A percentile compares a stretch with the other conserved stretches of the same genome.
Conservation (phyloP, 768 basidiomycete species). For the Macrolepiota albuminosa region DNA sequence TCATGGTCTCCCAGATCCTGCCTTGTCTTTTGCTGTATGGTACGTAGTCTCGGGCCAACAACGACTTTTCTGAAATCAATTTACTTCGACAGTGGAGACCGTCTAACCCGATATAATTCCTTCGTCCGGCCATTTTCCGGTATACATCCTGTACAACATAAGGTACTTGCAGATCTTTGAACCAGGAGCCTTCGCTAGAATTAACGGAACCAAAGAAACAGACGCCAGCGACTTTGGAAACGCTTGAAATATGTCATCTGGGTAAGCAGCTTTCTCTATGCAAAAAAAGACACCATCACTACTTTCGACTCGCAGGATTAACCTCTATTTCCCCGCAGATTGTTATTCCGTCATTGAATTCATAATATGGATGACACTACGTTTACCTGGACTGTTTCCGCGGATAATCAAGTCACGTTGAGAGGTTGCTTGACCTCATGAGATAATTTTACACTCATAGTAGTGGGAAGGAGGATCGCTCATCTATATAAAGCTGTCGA, state of each 20-base stretch:
- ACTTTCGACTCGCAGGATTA: neutral
- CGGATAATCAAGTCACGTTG: conserved; percentile 13
- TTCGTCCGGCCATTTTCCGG: conserved; percentile 17
- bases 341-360: neutral
- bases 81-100: neutral
- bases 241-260: conserved; percentile 1
- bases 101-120: conserved; percentile 12
- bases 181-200: neutral
- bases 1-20: neutral
- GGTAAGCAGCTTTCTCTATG: neutral
- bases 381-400: neutral
- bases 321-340: conserved; percentile 12
- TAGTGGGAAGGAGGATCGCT: neutral
- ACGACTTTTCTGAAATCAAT: neutral
- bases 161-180: neutral
- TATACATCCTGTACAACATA: conserved; percentile 4
- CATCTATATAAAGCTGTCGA: conserved; percentile 3
- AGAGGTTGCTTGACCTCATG: neutral
- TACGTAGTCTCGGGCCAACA: neutral
- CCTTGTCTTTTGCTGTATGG: no score
- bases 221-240: neutral
- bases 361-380: neutral
- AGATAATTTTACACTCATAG: conserved; percentile 1
- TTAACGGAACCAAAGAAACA: neutral
- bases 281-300: neutral